A percentile compares a stretch with the other conserved stretches of the same genome.
Evolutionary conservation across 2,329 filamentous ascomycete species (phyloP).

Genomic region (Botrytis pseudocinerea): DNA sequence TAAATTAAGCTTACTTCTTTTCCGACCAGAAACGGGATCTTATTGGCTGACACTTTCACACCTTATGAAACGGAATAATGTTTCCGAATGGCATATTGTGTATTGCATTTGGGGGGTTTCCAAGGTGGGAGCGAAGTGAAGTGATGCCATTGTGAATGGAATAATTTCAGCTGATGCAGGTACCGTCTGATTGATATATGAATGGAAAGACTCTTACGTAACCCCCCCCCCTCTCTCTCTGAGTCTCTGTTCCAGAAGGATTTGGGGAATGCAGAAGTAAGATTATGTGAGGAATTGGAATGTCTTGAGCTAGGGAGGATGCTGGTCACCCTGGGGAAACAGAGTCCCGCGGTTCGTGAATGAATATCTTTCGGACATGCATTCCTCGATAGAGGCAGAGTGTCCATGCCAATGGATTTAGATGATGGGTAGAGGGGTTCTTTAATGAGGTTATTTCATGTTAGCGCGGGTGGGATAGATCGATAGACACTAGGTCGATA

Average conservation of each 20-base stretch:
- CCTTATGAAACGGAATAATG: background rate
- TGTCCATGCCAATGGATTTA: background rate
- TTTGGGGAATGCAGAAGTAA: conserved; percentile 11
- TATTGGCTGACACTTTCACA: background rate
- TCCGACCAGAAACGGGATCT: background rate
- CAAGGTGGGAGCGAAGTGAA: background rate
- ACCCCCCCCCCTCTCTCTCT: background rate
- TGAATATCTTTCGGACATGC: background rate
- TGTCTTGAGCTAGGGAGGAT: background rate
- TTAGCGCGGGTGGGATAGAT: background rate
- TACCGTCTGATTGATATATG: background rate
- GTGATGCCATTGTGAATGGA: background rate
- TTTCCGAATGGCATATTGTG: background rate
- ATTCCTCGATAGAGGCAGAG: background rate
- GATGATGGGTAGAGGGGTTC: background rate
- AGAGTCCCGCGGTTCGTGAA: background rate
- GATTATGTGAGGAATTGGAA: background rate
- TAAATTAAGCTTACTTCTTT: background rate
- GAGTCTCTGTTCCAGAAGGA: conserved; percentile 5
- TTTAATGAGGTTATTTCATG: conserved; percentile 4
- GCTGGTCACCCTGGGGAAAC: background rate
- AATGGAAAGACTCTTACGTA: background rate
- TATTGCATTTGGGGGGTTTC: background rate
- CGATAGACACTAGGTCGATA: background rate
- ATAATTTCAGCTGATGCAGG: conserved; percentile 7